phyloP scores from a whole-genome alignment of 768 basidiomycete species.

The Rhizopogon vulgaris region DNA sequence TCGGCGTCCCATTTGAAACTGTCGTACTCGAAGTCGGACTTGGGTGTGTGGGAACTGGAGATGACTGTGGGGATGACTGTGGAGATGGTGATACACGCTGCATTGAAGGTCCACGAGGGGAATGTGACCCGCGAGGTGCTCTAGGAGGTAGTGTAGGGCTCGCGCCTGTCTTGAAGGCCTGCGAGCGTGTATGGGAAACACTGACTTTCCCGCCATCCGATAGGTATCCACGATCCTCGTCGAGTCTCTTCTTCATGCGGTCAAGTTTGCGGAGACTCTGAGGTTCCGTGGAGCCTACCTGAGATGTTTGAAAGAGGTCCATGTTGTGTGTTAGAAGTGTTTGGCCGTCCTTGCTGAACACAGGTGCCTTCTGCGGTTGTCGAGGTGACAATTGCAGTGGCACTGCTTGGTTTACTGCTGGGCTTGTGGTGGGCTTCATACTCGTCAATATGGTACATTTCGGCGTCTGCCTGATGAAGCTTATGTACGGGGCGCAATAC shows the following conservation, averaged over 20 bases:
- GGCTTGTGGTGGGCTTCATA: neutral
- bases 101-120: neutral
- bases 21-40: neutral
- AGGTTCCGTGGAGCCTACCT: conserved; percentile 21
- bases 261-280: conserved; percentile 21
- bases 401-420: neutral
- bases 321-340: conserved; percentile 16
- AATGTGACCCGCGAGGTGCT: conserved; percentile 8
- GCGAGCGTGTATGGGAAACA: conserved; percentile 19
- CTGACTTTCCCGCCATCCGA: conserved; percentile 24
- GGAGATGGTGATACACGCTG: neutral
- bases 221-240: conserved; percentile 22
- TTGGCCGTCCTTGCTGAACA: neutral
- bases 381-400: conserved; percentile 4
- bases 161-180: conserved; percentile 13
- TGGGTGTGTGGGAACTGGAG: neutral
- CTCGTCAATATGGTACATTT: neutral
- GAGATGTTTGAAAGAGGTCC: conserved; percentile 26
- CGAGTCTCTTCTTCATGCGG: conserved; percentile 23
- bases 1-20: conserved; percentile 9
- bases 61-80: conserved; percentile 2
- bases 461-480: neutral
- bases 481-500: neutral
- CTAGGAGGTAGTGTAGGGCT: conserved; percentile 8
- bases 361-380: neutral